These are phyloP conservation scores for Sicyos edulis DNA, from an alignment of 306 rosid genomes.

Conservation along the genomic window DNA sequence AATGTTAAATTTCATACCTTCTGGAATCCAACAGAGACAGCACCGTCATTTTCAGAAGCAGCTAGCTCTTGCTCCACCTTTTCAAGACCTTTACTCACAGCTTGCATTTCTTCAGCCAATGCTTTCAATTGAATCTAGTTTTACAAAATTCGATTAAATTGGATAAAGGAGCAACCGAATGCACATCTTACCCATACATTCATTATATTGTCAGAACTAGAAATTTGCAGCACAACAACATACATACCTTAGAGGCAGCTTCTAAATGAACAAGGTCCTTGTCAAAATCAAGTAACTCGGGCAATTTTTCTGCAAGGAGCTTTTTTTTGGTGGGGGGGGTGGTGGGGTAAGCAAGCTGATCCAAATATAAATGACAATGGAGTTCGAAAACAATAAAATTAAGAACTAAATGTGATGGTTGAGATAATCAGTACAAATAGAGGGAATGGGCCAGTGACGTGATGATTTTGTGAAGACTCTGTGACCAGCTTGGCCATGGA, in stretches of 20 bases:
- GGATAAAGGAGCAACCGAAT: background rate
- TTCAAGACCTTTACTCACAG: conserved; percentile 95
- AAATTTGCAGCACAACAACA: conserved; percentile 16
- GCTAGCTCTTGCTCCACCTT: conserved; percentile 94
- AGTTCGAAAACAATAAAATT: background rate
- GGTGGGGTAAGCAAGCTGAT: background rate
- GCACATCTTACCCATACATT: background rate
- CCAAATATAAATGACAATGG: background rate
- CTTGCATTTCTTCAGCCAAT: conserved; percentile 99
- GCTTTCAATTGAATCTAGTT: conserved; percentile 88
- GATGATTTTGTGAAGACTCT: background rate
- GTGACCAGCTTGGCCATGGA: background rate
- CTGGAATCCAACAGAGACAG: conserved; percentile 69
- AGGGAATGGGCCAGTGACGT: background rate
- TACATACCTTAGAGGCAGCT: conserved; percentile 90
- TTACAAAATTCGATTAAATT: conserved; percentile 22
- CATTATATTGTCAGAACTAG: background rate
- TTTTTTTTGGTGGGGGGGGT: conserved; percentile 16
- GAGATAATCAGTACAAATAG: background rate
- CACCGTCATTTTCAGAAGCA: conserved; percentile 82
- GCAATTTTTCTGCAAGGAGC: conserved; percentile 93
- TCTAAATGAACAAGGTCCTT: conserved; percentile 90
- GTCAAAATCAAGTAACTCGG: conserved; percentile 87
- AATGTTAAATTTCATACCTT: conserved; percentile 42
- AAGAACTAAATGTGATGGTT: background rate